These are phyloP conservation scores for Candida maltosa DNA, from an alignment of 805 yeast species.

Conservation along the genomic window DNA sequence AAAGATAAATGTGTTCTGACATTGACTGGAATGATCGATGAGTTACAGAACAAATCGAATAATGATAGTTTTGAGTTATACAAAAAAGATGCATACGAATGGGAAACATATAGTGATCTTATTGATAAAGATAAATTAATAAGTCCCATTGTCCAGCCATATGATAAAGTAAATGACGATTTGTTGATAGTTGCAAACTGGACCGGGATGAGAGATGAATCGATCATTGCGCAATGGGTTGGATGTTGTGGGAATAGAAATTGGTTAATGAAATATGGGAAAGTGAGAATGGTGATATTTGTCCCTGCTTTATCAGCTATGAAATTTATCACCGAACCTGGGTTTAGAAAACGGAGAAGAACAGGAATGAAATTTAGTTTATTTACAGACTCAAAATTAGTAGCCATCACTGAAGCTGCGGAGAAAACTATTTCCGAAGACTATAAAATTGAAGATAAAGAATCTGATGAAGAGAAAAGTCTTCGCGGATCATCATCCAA, in stretches of 20 bases:
- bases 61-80: conserved; percentile 30
- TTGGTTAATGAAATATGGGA: conserved; percentile 71
- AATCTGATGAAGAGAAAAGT: conserved; percentile 16
- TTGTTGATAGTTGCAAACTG: conserved; percentile 60
- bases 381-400: conserved; percentile 53
- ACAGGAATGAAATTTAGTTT: conserved; percentile 63
- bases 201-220: conserved; percentile 54
- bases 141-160: conserved; percentile 15
- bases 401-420: conserved; percentile 42
- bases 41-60: conserved; percentile 19
- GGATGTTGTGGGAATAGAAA: conserved; percentile 63
- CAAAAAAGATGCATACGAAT: conserved; percentile 56
- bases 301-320: conserved; percentile 51
- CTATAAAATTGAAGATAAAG: too few species aligned
- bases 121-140: conserved; percentile 45
- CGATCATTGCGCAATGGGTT: conserved; percentile 71
- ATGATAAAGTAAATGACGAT: conserved; percentile 45
- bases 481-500: too few species aligned
- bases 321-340: conserved; percentile 56
- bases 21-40: conserved; percentile 26
- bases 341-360: conserved; percentile 52
- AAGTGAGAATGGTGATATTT: conserved; percentile 73
- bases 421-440: conserved; percentile 1
- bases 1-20: conserved; percentile 23
- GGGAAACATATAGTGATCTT: conserved; percentile 59